Evolutionary conservation across 805 yeast genomes (phyloP).

Genomic region (Candida coquimbonensis): DNA sequence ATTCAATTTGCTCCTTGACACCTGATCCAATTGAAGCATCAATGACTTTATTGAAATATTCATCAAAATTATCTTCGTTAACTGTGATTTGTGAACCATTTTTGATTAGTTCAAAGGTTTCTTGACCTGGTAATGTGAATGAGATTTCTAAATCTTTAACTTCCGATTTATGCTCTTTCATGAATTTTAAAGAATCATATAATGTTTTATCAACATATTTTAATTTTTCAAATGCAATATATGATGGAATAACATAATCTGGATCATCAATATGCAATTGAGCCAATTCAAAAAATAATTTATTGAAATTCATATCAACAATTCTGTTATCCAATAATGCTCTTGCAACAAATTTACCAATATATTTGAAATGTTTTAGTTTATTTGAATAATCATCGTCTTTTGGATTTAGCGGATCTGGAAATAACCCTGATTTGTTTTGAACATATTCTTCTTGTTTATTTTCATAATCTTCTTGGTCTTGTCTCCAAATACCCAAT

Average conservation of each 20-base stretch:
- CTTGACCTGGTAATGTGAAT: slow-evolving; percentile 74
- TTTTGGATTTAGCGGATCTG: slow-evolving; percentile 44
- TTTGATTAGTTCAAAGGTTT: slow-evolving; percentile 47
- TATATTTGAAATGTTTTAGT: slow-evolving; percentile 47
- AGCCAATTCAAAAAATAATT: slow-evolving; percentile 59
- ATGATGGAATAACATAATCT: slow-evolving; percentile 4
- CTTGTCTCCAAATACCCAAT: slow-evolving; percentile 61
- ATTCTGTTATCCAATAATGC: slow-evolving; percentile 84
- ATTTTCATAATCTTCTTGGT: slow-evolving; percentile 22
- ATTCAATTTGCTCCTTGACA: slow-evolving; percentile 51
- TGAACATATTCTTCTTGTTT: slow-evolving; percentile 31
- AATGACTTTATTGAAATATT: slow-evolving; percentile 49
- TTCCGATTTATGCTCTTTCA: slow-evolving; percentile 36
- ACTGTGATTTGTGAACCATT: slow-evolving; percentile 50
- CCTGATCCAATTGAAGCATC: slow-evolving; percentile 60
- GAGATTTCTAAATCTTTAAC: slow-evolving; percentile 51
- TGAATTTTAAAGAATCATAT: slow-evolving; percentile 47
- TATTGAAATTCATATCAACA: slow-evolving; percentile 73
- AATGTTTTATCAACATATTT: slow-evolving; percentile 49
- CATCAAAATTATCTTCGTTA: slow-evolving; percentile 44
- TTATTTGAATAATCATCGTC: slow-evolving; percentile 34
- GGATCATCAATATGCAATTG: slow-evolving; percentile 26
- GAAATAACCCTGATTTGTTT: slow-evolving; percentile 58
- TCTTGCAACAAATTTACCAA: slow-evolving; percentile 84
- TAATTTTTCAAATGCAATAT: slow-evolving; percentile 25